A percentile compares a stretch with the other conserved stretches of the same genome.
Conservation (phyloP, 1,284 basidiomycete species). For the Tilletia caries region DNA sequence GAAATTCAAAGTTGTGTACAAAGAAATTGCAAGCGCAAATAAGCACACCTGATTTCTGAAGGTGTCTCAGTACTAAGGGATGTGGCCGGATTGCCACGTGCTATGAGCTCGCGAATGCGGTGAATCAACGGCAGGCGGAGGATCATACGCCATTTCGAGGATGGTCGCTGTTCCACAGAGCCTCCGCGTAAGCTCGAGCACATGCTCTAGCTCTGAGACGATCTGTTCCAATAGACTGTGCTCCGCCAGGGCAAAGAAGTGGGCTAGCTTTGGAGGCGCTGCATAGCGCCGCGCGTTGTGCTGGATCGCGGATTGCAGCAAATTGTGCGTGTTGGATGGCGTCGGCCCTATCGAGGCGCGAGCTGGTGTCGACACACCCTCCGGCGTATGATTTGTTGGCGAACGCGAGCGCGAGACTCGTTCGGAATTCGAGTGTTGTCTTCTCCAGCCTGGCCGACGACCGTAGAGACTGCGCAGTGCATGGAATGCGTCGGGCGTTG, state of each 20-base stretch:
- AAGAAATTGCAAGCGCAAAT: no score
- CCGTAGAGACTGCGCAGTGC: slow-evolving; percentile 23
- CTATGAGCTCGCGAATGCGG: no score
- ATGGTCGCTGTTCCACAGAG: slow-evolving; percentile 45
- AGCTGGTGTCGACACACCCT: no score
- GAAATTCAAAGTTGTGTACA: no score
- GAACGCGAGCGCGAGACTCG: no score
- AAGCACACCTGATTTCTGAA: no score
- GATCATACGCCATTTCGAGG: slow-evolving; percentile 16
- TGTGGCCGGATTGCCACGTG: no score
- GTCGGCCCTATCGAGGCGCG: background rate
- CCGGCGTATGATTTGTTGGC: no score
- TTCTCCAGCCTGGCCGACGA: background rate
- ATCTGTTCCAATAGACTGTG: slow-evolving; percentile 42
- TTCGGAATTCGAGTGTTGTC: background rate
- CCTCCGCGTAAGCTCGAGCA: slow-evolving; percentile 34
- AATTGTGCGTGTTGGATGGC: background rate
- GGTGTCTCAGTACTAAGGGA: no score
- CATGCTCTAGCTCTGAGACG: slow-evolving; percentile 29
- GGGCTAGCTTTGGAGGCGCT: slow-evolving; percentile 15
- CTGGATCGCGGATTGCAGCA: background rate
- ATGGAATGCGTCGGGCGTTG: slow-evolving; percentile 25
- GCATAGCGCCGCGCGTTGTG: background rate
- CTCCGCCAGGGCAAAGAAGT: slow-evolving; percentile 45
- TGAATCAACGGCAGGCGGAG: background rate